Percentiles rank a stretch among this genome's conserved stretches.
Conservation (phyloP, 2,329 filamentous ascomycete species). For the Neoarthrinium moseri region DNA sequence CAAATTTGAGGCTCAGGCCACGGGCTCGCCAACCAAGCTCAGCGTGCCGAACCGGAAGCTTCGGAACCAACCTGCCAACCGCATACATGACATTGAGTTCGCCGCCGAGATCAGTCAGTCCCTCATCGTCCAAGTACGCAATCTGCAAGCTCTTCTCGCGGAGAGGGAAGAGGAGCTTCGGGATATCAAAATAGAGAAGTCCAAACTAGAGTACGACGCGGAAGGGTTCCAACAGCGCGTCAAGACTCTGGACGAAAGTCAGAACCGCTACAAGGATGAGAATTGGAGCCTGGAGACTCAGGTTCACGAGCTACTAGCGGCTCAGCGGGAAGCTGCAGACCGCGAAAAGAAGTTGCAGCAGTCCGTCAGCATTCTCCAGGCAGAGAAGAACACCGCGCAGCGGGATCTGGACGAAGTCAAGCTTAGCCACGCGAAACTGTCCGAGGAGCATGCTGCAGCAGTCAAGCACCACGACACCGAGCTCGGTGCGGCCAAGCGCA, state of each 20-base stretch:
- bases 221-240: conserved; percentile 79
- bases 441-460: conserved; percentile 74
- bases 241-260: conserved; percentile 84
- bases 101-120: conserved; percentile 98
- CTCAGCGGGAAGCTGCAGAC: conserved; percentile 73
- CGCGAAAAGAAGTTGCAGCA: conserved; percentile 81
- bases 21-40: conserved; percentile 85
- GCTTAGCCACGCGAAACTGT: conserved; percentile 72
- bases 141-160: conserved; percentile 78
- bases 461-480: conserved; percentile 89
- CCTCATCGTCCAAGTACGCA: conserved; percentile 88
- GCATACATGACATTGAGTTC: conserved; percentile 95
- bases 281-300: conserved; percentile 97
- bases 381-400: conserved; percentile 76
- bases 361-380: conserved; percentile 64
- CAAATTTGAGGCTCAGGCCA: conserved; percentile 81
- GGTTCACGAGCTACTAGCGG: conserved; percentile 76
- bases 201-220: conserved; percentile 77
- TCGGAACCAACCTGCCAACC: conserved; percentile 83
- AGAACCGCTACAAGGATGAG: conserved; percentile 95
- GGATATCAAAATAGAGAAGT: conserved; percentile 70
- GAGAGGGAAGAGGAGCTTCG: conserved; percentile 88
- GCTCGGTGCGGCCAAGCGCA: conserved; percentile 78
- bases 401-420: conserved; percentile 91
- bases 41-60: conserved; percentile 83